phyloP scores from a whole-genome alignment of 2,329 filamentous ascomycete species.

The Talaromyces albobiverticillius region DNA sequence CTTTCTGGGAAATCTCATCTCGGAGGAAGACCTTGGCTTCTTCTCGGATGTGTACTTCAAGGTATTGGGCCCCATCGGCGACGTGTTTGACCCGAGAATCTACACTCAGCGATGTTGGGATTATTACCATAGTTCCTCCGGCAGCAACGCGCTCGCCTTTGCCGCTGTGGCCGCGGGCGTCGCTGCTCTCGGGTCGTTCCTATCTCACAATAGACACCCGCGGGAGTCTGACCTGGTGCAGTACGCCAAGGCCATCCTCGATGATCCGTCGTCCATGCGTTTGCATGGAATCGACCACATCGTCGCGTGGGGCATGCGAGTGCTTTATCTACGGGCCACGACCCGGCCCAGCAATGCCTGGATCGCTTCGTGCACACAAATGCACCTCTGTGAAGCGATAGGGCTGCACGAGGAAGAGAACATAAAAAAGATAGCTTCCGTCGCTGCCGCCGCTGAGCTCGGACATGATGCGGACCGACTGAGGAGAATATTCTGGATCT shows the following conservation, averaged over 20 bases:
- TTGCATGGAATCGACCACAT: slow-evolving; percentile 26
- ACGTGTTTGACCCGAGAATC: slow-evolving; percentile 24
- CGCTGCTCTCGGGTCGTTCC: slow-evolving; percentile 27
- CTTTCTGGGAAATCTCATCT: slow-evolving; percentile 24
- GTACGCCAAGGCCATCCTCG: slow-evolving; percentile 31
- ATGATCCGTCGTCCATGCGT: slow-evolving; percentile 29
- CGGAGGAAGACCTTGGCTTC: slow-evolving; percentile 22
- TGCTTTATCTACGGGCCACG: slow-evolving; percentile 29
- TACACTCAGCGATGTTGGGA: slow-evolving; percentile 27
- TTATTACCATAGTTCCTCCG: slow-evolving; percentile 21
- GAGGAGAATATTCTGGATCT: slow-evolving; percentile 32
- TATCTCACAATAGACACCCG: slow-evolving; percentile 22
- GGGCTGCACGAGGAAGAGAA: slow-evolving; percentile 29
- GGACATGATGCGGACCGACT: slow-evolving; percentile 31
- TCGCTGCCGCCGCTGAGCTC: too few relatives aligned
- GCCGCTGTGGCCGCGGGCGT: slow-evolving; percentile 27
- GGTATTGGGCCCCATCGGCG: slow-evolving; percentile 20
- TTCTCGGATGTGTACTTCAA: slow-evolving; percentile 25
- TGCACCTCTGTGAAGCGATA: slow-evolving; percentile 29
- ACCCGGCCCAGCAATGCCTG: slow-evolving; percentile 30
- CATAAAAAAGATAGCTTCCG: slow-evolving; percentile 26
- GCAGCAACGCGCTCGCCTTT: slow-evolving; percentile 21
- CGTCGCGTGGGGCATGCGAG: slow-evolving; percentile 28
- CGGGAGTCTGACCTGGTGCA: slow-evolving; percentile 28
- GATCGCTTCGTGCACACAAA: slow-evolving; percentile 29